Percentiles rank a stretch among this genome's conserved stretches.
Evolutionary conservation across 345 rosid genomes (phyloP).

Genomic region (Gossypium rotundifolium): DNA sequence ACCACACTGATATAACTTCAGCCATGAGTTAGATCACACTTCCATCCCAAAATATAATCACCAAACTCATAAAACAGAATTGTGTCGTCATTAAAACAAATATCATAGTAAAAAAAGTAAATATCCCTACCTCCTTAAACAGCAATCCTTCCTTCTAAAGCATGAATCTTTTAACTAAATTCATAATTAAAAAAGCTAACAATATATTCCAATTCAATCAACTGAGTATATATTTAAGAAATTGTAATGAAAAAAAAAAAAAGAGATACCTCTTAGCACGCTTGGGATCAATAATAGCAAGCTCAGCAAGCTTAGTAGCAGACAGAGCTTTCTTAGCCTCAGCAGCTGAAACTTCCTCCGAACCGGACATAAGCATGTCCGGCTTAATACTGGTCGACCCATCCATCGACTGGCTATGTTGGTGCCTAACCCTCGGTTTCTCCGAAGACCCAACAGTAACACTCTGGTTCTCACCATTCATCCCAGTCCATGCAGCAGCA

Average conservation of each 20-base stretch:
- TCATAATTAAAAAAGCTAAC: background rate
- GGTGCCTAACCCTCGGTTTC: slow-evolving; percentile 86
- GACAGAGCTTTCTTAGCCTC: slow-evolving; percentile 85
- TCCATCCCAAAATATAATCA: background rate
- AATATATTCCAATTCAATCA: background rate
- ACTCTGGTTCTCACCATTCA: slow-evolving; percentile 27
- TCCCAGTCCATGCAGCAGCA: slow-evolving; percentile 7
- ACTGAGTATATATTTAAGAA: background rate
- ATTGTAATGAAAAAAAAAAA: background rate
- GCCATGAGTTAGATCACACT: background rate
- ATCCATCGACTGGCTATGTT: slow-evolving; percentile 90
- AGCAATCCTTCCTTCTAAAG: background rate
- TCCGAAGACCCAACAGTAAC: slow-evolving; percentile 38
- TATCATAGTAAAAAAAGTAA: background rate
- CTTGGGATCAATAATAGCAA: slow-evolving; percentile 90
- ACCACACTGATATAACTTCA: background rate
- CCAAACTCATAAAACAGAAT: background rate
- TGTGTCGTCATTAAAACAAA: background rate
- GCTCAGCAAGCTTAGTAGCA: slow-evolving; percentile 96
- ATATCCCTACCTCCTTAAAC: background rate
- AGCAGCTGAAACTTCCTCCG: slow-evolving; percentile 45
- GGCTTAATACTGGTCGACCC: slow-evolving; percentile 67
- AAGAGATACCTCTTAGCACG: slow-evolving; percentile 80
- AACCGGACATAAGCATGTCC: slow-evolving; percentile 74
- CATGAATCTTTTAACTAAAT: background rate